These are phyloP conservation scores for Tulasnella sp. DNA, from an alignment of 768 basidiomycete species.

Conservation along the genomic window DNA sequence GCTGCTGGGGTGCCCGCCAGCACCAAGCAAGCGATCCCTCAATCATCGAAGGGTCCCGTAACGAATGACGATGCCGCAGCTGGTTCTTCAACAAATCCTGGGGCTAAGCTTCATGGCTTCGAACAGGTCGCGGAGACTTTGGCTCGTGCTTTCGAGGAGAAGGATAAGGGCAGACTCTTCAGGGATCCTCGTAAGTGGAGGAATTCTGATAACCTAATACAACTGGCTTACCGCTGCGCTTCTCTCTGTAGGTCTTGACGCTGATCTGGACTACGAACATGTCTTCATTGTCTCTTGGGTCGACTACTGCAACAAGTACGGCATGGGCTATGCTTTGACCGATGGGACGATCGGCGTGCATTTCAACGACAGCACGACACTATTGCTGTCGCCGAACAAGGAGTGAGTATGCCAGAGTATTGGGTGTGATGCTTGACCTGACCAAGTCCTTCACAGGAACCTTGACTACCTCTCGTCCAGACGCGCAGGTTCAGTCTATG, in stretches of 20 bases:
- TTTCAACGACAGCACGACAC: constrained; percentile 90
- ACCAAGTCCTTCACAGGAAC: constrained; percentile 50
- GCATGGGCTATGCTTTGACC: constrained; percentile 97
- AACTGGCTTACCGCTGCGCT: neutral
- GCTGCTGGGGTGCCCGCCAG: neutral
- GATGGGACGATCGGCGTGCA: constrained; percentile 93
- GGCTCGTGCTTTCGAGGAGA: constrained; percentile 64
- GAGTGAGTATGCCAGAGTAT: constrained; percentile 52
- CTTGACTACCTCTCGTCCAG: constrained; percentile 83
- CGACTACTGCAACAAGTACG: constrained; percentile 98
- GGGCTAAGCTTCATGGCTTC: constrained; percentile 52
- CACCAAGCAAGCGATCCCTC: constrained; percentile 1
- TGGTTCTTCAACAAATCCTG: constrained; percentile 30
- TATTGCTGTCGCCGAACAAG: constrained; percentile 83
- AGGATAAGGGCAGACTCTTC: constrained; percentile 60
- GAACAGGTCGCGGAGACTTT: constrained; percentile 59
- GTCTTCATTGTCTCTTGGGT: constrained; percentile 99
- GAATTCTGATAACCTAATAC: neutral
- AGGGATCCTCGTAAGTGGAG: constrained; percentile 52
- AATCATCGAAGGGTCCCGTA: constrained; percentile 10
- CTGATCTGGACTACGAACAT: constrained; percentile 52
- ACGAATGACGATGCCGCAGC: neutral
- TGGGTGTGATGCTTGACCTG: constrained; percentile 18
- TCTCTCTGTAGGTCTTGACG: constrained; percentile 40
- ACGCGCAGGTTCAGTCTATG: constrained; percentile 58